Conservation (phyloP, 495 filamentous ascomycete species). For the Xylaria grammica region DNA sequence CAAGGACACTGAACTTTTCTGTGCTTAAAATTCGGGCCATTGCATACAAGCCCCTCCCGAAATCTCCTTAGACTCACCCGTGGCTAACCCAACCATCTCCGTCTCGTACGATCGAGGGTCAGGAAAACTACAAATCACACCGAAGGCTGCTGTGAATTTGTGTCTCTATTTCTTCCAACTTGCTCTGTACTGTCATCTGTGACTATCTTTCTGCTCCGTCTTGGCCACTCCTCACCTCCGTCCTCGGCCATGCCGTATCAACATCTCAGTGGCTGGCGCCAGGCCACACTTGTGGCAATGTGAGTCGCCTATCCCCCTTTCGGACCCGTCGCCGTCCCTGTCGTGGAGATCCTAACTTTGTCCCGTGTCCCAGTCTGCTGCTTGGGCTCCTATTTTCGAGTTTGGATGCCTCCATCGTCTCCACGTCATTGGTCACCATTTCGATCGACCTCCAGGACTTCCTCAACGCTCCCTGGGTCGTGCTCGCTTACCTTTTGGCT, state of each 20-base stretch:
- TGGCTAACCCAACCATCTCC: background rate
- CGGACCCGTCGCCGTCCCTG: background rate
- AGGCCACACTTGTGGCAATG: conserved; percentile 29
- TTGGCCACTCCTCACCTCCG: background rate
- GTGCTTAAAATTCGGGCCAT: background rate
- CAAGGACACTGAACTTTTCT: no score
- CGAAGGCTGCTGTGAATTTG: no score
- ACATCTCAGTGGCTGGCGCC: conserved; percentile 29
- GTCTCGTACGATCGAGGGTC: background rate
- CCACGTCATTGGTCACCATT: conserved; percentile 66
- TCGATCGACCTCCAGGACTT: conserved; percentile 59
- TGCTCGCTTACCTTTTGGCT: conserved; percentile 64
- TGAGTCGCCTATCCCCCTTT: conserved; percentile 17
- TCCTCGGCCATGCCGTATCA: conserved; percentile 28
- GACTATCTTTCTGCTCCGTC: background rate
- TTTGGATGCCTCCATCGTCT: conserved; percentile 67
- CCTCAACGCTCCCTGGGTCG: conserved; percentile 60
- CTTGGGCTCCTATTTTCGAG: conserved; percentile 64
- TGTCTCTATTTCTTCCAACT: background rate
- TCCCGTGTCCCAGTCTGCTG: conserved; percentile 47
- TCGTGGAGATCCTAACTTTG: conserved; percentile 19
- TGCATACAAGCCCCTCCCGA: background rate
- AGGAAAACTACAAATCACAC: conserved; percentile 2
- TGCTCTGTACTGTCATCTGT: background rate
- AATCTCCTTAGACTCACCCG: background rate